These are phyloP conservation scores for Phylloporus rhodoxanthus DNA, from an alignment of 768 basidiomycete species.

Conservation along the genomic window DNA sequence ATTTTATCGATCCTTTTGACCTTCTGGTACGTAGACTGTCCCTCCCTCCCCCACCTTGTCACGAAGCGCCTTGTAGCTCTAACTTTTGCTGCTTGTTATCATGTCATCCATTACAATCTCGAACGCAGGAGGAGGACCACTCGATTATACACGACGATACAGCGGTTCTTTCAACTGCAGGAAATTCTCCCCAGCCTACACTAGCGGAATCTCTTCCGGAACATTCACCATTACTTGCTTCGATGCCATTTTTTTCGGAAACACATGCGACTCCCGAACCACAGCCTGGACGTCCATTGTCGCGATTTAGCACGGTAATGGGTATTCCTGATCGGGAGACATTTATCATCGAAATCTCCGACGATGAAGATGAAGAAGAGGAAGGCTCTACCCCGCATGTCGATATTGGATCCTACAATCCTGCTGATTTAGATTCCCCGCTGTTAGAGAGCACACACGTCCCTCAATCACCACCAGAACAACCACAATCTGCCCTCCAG, in stretches of 20 bases:
- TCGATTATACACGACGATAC: slow-evolving; percentile 4
- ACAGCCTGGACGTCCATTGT: slow-evolving; percentile 7
- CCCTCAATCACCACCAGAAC: slow-evolving; percentile 1
- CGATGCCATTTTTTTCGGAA: slow-evolving; percentile 9
- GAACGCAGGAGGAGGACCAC: slow-evolving; percentile 20
- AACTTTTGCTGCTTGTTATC: slow-evolving; percentile 18
- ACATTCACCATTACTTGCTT: background rate
- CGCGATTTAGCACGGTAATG: slow-evolving; percentile 26
- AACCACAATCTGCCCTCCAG: background rate
- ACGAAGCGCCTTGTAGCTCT: slow-evolving; percentile 29
- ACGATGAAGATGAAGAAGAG: slow-evolving; percentile 21
- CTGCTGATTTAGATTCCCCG: background rate
- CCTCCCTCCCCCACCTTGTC: slow-evolving; percentile 19
- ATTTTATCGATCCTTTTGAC: slow-evolving; percentile 13
- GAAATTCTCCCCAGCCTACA: slow-evolving; percentile 1
- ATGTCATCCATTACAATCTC: slow-evolving; percentile 6
- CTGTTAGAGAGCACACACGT: background rate
- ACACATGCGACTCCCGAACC: slow-evolving; percentile 1
- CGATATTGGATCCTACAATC: background rate
- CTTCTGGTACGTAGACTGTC: slow-evolving; percentile 19
- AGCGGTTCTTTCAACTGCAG: background rate
- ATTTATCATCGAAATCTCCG: slow-evolving; percentile 30
- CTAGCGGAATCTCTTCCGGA: slow-evolving; percentile 3
- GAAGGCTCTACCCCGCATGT: slow-evolving; percentile 2
- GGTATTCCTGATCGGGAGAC: slow-evolving; percentile 19